Evolutionary conservation across 1,284 basidiomycete species (phyloP).

Genomic region (Ganoderma boninense): DNA sequence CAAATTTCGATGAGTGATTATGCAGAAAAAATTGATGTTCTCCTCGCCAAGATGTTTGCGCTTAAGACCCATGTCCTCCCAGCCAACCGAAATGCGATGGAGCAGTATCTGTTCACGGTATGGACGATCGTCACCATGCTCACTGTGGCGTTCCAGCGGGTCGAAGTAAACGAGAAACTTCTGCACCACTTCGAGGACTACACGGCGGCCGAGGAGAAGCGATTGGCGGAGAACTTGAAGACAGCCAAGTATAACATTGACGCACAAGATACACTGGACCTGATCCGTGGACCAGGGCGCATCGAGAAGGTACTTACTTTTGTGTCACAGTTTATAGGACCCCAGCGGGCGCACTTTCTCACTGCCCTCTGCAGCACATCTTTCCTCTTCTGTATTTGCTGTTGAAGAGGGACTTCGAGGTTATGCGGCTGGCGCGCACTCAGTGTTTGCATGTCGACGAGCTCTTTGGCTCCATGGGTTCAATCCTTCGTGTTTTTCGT

Average conservation of each 20-base stretch:
- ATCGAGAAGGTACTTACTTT: conserved; percentile 38
- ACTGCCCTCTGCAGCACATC: conserved; percentile 26
- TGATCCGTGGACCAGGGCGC: conserved; percentile 34
- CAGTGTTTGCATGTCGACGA: conserved; percentile 31
- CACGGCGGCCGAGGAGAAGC: conserved; percentile 32
- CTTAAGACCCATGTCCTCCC: conserved; percentile 23
- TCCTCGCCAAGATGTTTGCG: conserved; percentile 33
- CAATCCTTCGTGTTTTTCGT: conserved; percentile 14
- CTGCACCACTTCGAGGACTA: conserved; percentile 27
- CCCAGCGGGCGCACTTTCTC: no score
- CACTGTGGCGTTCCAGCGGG: conserved; percentile 17
- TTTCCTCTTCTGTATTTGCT: conserved; percentile 38
- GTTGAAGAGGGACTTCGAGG: conserved; percentile 34
- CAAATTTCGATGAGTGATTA: conserved; percentile 33
- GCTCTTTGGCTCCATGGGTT: conserved; percentile 21
- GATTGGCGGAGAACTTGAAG: conserved; percentile 33
- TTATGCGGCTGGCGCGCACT: conserved; percentile 33
- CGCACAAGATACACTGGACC: conserved; percentile 34
- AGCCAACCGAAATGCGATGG: conserved; percentile 29
- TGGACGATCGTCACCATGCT: conserved; percentile 19
- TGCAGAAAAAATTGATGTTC: conserved; percentile 27
- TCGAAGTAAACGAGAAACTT: conserved; percentile 10
- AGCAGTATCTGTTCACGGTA: conserved; percentile 22
- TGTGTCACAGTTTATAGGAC: no score
- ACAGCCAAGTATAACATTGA: conserved; percentile 37